Conservation (phyloP, 495 filamentous ascomycete genomes). For the Evansstolkia leycettana region DNA sequence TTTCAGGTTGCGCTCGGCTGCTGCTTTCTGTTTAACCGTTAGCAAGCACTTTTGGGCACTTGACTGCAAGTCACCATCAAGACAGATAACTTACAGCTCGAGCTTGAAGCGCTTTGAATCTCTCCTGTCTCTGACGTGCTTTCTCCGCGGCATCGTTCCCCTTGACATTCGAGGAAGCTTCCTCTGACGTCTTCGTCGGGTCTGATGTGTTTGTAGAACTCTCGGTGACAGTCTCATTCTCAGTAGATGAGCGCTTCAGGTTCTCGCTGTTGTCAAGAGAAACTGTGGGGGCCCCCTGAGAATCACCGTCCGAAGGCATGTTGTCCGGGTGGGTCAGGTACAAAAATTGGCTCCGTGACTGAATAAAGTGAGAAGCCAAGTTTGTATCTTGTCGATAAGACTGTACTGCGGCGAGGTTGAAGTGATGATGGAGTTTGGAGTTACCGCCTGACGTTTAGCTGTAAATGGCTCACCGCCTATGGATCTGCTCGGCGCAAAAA, state of each 20-base stretch:
- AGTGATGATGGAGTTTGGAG: no score
- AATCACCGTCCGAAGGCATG: background rate
- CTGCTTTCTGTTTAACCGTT: slow-evolving; percentile 42
- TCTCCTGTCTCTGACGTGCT: slow-evolving; percentile 22
- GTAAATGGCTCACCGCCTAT: background rate
- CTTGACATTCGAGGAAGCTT: slow-evolving; percentile 7
- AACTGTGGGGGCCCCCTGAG: background rate
- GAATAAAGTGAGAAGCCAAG: no score
- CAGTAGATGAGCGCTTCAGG: background rate
- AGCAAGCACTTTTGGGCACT: no score
- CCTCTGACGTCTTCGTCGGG: slow-evolving; percentile 1
- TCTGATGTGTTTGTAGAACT: background rate
- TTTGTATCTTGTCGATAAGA: no score
- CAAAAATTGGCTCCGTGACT: no score
- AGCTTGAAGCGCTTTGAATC: slow-evolving; percentile 76
- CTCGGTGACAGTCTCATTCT: background rate
- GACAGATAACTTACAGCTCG: slow-evolving; percentile 43
- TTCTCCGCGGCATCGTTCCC: slow-evolving; percentile 20
- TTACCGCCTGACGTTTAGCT: no score
- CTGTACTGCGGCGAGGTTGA: no score
- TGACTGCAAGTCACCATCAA: no score
- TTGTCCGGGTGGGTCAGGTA: background rate
- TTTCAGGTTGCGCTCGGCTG: slow-evolving; percentile 65
- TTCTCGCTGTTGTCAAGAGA: background rate
- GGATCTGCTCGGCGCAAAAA: no score